Evolutionary conservation across 768 basidiomycete species (phyloP), one percentile per base, ranked within the genome.

Genomic region (Tricholoma sp.): DNA sequence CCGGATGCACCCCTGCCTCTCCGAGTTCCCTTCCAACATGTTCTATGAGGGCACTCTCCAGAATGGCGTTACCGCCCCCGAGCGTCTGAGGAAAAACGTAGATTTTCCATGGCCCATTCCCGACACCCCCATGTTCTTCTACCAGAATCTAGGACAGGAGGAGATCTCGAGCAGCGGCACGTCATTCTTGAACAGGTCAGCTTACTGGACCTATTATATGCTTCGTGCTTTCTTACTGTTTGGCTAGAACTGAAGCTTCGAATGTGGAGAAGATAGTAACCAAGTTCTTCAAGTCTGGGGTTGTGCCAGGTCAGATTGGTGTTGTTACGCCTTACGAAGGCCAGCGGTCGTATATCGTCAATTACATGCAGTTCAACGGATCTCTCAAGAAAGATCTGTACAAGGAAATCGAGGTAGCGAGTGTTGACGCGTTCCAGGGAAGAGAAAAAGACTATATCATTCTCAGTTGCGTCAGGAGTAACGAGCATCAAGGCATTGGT

Each of bases 341-440:
- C 24, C 97, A 99, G 66, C 86, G 97, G 15, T 97, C 95, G 1
- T 98, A 97, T 70, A 89, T 99, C 68, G 95, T 96, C 70, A 96
- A 93, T 71, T 99, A 96, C 71, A 98, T 99, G 97, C 97, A 99
- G 76, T 93, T 97, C 78, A 97, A 98, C 67, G 97, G 97, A n/a
- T 88, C 94, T 28, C 78, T 98, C 59, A 98, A 98, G 85, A 99
- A 98, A 76, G 97, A 99, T 62, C 72, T 98, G 15, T 99, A 99
- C 78, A 99, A 99, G 77, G 97, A 99, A 66, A 95, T 99, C 39
- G 97, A 99, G 69, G 97, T 99, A 49, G 97, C 97, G 4, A 94
- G 91, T 61, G 97, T 99, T 53, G 97, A 99, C 68, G 97, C 97
- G 5, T 99, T 99, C 83, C 97, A 99, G 69, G 97, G 97, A 49